These are phyloP conservation scores for Geosiphon pyriformis DNA, from an alignment of 192 early-diverging fungal species.

Conservation along the genomic window DNA sequence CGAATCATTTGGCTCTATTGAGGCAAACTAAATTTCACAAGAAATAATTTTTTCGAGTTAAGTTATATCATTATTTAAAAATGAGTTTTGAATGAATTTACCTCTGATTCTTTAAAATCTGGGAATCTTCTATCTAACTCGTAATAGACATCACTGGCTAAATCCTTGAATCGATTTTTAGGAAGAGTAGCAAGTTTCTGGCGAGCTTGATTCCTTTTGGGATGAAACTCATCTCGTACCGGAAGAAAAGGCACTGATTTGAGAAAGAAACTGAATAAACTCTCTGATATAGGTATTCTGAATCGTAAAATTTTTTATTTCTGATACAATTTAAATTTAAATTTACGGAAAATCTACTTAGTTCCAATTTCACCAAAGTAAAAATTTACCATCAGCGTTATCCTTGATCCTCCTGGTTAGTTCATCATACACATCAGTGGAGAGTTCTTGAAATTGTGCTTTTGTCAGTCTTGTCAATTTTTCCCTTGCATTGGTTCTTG, in stretches of 20 bases:
- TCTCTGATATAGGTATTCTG: background rate
- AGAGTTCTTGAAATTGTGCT: constrained; percentile 90
- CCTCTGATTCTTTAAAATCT: constrained; percentile 35
- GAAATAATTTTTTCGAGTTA: too few species aligned
- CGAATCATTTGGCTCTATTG: background rate
- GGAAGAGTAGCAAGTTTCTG: constrained; percentile 94
- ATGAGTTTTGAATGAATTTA: constrained; percentile 23
- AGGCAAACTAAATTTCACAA: background rate
- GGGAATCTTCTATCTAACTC: constrained; percentile 67
- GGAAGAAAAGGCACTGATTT: constrained; percentile 71
- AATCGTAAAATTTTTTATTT: background rate
- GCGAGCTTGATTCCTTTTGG: constrained; percentile 92
- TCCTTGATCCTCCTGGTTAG: constrained; percentile 62
- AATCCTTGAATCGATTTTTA: constrained; percentile 79
- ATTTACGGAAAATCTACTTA: background rate
- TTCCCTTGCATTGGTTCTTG: constrained; percentile 52
- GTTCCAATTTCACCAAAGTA: background rate
- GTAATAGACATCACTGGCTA: constrained; percentile 83
- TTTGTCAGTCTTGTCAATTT: constrained; percentile 75
- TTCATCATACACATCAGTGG: constrained; percentile 95
- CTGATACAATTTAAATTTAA: background rate
- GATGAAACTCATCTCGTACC: constrained; percentile 84
- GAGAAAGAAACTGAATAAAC: constrained; percentile 16
- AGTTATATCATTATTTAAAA: too few species aligned
- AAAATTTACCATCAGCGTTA: constrained; percentile 48